A percentile compares a stretch with the other conserved stretches of the same genome.
These are phyloP conservation scores for Paxillus involutus DNA, from an alignment of 768 basidiomycete species.

Conservation along the genomic window DNA sequence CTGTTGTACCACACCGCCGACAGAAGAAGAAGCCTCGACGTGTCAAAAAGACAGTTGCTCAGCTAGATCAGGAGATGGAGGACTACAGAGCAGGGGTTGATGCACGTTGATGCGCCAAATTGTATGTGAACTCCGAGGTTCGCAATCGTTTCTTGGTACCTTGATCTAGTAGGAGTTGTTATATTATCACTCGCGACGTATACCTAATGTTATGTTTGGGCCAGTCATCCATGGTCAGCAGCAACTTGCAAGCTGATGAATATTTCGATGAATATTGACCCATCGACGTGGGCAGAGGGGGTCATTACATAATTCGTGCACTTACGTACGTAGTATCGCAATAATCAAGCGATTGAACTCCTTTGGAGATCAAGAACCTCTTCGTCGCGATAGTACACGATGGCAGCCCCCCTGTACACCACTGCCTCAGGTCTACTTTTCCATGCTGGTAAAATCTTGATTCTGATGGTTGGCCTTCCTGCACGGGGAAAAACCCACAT, in stretches of 20 bases:
- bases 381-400: background rate
- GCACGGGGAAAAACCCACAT: constrained; percentile 97
- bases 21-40: constrained; percentile 75
- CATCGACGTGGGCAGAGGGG: no score
- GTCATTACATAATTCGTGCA: constrained; percentile 19
- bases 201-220: background rate
- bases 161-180: background rate
- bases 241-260: background rate
- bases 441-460: constrained; percentile 94
- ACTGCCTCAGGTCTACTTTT: constrained; percentile 86
- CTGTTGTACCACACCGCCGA: constrained; percentile 39
- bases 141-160: background rate
- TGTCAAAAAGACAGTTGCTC: constrained; percentile 62
- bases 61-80: constrained; percentile 82
- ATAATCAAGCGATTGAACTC: no score
- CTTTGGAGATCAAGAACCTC: background rate
- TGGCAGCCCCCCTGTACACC: constrained; percentile 96
- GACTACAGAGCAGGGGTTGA: constrained; percentile 57
- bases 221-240: background rate
- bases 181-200: background rate
- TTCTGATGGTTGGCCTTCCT: constrained; percentile 89
- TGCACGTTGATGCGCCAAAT: constrained; percentile 6
- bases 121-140: constrained; percentile 7
- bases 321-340: no score
- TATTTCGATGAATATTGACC: no score